Percentiles rank a stretch among this genome's conserved stretches.
phyloP scores from a whole-genome alignment of 129 eudicot genomes.

The Flaveria bidentis region DNA sequence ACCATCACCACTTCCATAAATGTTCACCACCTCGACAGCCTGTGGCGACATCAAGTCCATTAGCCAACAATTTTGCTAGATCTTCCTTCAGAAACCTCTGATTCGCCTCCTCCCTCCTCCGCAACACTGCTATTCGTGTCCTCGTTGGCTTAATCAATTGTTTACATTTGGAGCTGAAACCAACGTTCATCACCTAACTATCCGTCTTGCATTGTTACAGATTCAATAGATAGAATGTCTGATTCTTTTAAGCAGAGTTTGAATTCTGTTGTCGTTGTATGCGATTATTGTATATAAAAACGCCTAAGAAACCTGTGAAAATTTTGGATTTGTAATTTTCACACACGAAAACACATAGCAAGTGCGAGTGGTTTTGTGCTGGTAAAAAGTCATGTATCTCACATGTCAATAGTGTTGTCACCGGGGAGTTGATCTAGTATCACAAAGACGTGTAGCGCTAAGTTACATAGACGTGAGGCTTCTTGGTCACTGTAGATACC shows the following conservation, averaged over 20 bases:
- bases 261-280: conserved; percentile 13
- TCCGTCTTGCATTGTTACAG: conserved; percentile 80
- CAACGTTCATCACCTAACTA: conserved; percentile 70
- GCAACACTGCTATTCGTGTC: conserved; percentile 66
- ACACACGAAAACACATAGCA: conserved; percentile 3
- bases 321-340: conserved; percentile 23
- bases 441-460: too few relatives aligned
- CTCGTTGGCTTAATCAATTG: conserved; percentile 71
- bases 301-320: background rate
- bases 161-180: conserved; percentile 84
- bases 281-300: conserved; percentile 13
- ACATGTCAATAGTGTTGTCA: too few relatives aligned
- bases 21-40: too few relatives aligned
- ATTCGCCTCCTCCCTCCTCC: conserved; percentile 77
- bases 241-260: conserved; percentile 32
- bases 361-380: conserved; percentile 21
- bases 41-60: conserved; percentile 90
- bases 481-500: too few relatives aligned
- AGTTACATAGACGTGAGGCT: too few relatives aligned
- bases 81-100: conserved; percentile 87
- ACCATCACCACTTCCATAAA: too few relatives aligned
- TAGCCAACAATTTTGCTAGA: conserved; percentile 74
- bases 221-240: conserved; percentile 15
- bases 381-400: too few relatives aligned
- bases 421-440: too few relatives aligned